These are phyloP conservation scores for Rhynchosporium graminicola DNA, from an alignment of 2,329 filamentous ascomycete species.

Conservation along the genomic window DNA sequence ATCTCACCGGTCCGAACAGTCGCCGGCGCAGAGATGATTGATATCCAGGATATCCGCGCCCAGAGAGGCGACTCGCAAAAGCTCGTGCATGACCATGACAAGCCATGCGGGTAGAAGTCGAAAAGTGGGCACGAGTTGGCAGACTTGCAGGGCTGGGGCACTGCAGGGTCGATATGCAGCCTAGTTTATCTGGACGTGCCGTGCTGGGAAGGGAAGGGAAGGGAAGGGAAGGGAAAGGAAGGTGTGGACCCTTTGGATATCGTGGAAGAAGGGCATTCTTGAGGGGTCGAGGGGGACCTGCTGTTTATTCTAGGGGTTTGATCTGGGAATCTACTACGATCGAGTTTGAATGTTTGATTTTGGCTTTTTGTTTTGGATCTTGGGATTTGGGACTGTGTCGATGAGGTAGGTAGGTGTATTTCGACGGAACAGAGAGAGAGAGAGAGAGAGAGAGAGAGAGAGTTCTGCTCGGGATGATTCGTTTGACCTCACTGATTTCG, in stretches of 20 bases:
- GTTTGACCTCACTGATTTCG: no score
- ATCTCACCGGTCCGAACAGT: no score
- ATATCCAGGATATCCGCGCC: no score
- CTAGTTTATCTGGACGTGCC: not conserved
- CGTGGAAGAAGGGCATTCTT: not conserved
- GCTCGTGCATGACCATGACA: not conserved
- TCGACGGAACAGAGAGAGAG: no score
- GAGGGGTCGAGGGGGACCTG: not conserved
- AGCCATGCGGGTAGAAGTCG: not conserved
- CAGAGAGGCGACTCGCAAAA: no score
- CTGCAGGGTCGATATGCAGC: not conserved
- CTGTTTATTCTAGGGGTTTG: constrained; percentile 1
- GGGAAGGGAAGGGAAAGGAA: not conserved
- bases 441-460: no score
- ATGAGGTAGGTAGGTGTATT: no score
- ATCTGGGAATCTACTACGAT: not conserved
- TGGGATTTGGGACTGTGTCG: no score
- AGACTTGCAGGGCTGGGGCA: not conserved
- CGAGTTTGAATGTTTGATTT: no score
- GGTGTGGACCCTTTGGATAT: not conserved
- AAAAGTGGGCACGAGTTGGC: constrained; percentile 8
- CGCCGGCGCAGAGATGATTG: no score
- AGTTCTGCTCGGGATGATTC: no score
- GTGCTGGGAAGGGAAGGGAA: not conserved
- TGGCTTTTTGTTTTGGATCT: no score